Evolutionary conservation across 2,329 filamentous ascomycete species (phyloP).

Genomic region (Neurospora sp.): DNA sequence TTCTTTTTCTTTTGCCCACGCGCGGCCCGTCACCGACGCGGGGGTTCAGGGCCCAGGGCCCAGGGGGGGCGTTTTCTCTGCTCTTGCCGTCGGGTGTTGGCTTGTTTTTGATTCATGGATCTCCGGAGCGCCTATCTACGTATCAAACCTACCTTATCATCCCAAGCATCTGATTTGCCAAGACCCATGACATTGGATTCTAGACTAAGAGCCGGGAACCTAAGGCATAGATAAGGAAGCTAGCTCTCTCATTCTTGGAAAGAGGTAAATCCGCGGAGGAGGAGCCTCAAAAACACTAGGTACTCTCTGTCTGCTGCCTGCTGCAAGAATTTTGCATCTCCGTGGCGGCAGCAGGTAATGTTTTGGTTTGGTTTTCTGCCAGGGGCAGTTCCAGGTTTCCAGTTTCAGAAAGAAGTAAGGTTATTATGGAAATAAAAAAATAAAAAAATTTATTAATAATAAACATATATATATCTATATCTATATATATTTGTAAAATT

Average conservation of each 20-base stretch:
- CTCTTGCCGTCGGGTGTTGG: not conserved
- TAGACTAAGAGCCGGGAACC: too few species aligned
- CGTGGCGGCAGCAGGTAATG: not conserved
- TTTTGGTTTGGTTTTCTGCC: too few species aligned
- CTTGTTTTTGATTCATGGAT: not conserved
- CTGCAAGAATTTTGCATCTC: not conserved
- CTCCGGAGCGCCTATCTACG: not conserved
- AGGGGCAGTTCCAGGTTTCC: not conserved
- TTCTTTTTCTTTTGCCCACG: not conserved
- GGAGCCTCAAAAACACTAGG: not conserved
- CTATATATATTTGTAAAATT: too few species aligned
- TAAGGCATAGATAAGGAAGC: too few species aligned
- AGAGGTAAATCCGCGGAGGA: not conserved
- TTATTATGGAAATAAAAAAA: too few species aligned
- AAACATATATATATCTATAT: too few species aligned
- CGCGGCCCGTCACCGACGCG: not conserved
- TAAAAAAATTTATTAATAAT: too few species aligned
- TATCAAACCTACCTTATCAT: not conserved
- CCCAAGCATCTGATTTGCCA: not conserved
- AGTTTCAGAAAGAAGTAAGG: too few species aligned
- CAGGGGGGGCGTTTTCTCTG: not conserved
- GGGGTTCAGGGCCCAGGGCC: not conserved
- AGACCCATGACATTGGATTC: not conserved
- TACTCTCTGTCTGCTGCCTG: not conserved
- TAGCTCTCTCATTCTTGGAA: not conserved